phyloP scores from a whole-genome alignment of 1,139 yeast genomes.

The Pichia sp. region DNA sequence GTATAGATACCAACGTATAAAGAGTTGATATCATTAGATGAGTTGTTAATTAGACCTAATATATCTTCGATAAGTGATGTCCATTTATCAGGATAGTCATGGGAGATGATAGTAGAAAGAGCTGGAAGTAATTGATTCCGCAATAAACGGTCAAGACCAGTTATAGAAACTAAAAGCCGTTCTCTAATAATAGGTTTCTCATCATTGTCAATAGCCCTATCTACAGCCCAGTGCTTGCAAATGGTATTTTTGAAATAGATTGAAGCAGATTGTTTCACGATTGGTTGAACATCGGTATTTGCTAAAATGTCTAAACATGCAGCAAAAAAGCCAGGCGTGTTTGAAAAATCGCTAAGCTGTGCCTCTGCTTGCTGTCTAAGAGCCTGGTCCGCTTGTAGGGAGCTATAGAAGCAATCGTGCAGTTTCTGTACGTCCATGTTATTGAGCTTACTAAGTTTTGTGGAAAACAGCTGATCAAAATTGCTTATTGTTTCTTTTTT shows the following conservation, averaged over 20 bases:
- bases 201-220: constrained; percentile 46
- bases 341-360: constrained; percentile 50
- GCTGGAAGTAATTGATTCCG: constrained; percentile 65
- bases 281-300: constrained; percentile 45
- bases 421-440: constrained; percentile 61
- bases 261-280: constrained; percentile 72
- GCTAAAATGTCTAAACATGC: constrained; percentile 74
- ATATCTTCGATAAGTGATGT: constrained; percentile 53
- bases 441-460: not conserved
- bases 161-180: constrained; percentile 42
- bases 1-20: constrained; percentile 74
- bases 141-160: constrained; percentile 37
- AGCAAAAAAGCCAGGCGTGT: constrained; percentile 65
- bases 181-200: constrained; percentile 71
- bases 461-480: not conserved
- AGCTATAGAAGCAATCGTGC: constrained; percentile 74
- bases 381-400: constrained; percentile 61
- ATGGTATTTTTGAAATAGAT: constrained; percentile 79
- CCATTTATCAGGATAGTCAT: constrained; percentile 73
- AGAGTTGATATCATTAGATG: constrained; percentile 43
- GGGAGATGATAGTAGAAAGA: constrained; percentile 53
- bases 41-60: constrained; percentile 43
- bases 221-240: constrained; percentile 52
- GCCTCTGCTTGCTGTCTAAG: constrained; percentile 64
- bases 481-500: too few relatives aligned